phyloP scores from a whole-genome alignment of 2,329 filamentous ascomycete species.

The Microdochium bolleyi region DNA sequence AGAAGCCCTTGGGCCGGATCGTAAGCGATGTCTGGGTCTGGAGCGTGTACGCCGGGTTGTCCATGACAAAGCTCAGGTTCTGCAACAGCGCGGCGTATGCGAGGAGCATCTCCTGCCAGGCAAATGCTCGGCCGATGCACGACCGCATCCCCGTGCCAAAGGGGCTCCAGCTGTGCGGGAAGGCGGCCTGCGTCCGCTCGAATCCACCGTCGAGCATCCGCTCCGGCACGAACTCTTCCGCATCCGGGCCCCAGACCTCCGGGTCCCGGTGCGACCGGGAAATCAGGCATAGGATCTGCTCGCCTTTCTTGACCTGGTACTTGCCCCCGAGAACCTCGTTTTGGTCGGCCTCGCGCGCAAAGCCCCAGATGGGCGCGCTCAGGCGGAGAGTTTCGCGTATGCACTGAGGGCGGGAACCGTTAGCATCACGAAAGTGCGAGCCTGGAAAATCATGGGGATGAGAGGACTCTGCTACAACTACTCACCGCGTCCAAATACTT shows the following conservation, averaged over 20 bases:
- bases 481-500: slow-evolving; percentile 39
- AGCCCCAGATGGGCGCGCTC: slow-evolving; percentile 38
- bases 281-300: slow-evolving; percentile 35
- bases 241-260: slow-evolving; percentile 46
- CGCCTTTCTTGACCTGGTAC: slow-evolving; percentile 38
- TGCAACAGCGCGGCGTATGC: slow-evolving; percentile 52
- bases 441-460: background rate
- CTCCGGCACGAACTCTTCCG: slow-evolving; percentile 50
- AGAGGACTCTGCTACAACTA: background rate
- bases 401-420: slow-evolving; percentile 11
- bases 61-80: slow-evolving; percentile 60
- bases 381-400: slow-evolving; percentile 48
- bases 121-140: slow-evolving; percentile 46
- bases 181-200: slow-evolving; percentile 4
- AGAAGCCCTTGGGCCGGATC: slow-evolving; percentile 56
- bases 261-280: slow-evolving; percentile 45
- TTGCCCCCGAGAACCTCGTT: slow-evolving; percentile 42
- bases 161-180: slow-evolving; percentile 15
- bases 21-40: slow-evolving; percentile 49
- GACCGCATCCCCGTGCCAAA: slow-evolving; percentile 44
- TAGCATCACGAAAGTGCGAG: background rate
- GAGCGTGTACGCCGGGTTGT: slow-evolving; percentile 52
- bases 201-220: slow-evolving; percentile 50
- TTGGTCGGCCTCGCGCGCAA: slow-evolving; percentile 31
- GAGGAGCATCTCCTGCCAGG: slow-evolving; percentile 44